Evolutionary conservation across 305 asterid species (phyloP).

Genomic region (Fraxinus velutina): DNA sequence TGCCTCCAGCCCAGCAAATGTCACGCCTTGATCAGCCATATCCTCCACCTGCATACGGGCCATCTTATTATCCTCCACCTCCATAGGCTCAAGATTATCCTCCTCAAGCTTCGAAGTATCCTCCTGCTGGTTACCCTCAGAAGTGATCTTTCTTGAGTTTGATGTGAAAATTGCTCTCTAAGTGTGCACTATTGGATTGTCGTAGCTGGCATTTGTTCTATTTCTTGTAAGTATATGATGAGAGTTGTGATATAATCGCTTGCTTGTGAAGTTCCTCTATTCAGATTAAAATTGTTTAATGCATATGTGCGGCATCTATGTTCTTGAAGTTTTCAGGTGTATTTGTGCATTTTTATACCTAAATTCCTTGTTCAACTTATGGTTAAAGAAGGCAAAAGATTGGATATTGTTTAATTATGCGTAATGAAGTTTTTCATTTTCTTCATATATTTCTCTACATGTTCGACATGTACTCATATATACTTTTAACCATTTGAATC

Average conservation of each 20-base stretch:
- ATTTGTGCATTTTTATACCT: slow-evolving; percentile 9
- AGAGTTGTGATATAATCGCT: slow-evolving; percentile 2
- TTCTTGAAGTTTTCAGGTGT: slow-evolving; percentile 2
- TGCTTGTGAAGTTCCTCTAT: slow-evolving; percentile 1
- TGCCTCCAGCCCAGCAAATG: slow-evolving; percentile 85
- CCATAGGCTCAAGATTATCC: slow-evolving; percentile 20
- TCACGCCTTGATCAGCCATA: slow-evolving; percentile 90
- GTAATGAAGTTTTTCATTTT: neutral
- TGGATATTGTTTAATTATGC: neutral
- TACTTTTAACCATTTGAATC: neutral
- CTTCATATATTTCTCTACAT: neutral
- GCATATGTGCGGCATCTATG: slow-evolving; percentile 5
- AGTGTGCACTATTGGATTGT: slow-evolving; percentile 12
- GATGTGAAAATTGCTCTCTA: neutral
- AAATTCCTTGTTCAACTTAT: neutral
- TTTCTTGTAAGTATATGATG: slow-evolving; percentile 21
- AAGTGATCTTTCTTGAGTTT: slow-evolving; percentile 31
- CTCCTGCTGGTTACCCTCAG: slow-evolving; percentile 43
- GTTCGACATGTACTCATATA: neutral
- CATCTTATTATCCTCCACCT: slow-evolving; percentile 57
- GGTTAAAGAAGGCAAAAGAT: neutral
- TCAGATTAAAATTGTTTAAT: slow-evolving; percentile 19
- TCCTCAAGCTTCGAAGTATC: slow-evolving; percentile 40
- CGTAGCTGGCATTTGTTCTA: neutral
- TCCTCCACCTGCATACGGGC: slow-evolving; percentile 58